A percentile compares a stretch with the other conserved stretches of the same genome.
phyloP scores from a whole-genome alignment of 2,329 filamentous ascomycete genomes.

The Apiospora sp. region DNA sequence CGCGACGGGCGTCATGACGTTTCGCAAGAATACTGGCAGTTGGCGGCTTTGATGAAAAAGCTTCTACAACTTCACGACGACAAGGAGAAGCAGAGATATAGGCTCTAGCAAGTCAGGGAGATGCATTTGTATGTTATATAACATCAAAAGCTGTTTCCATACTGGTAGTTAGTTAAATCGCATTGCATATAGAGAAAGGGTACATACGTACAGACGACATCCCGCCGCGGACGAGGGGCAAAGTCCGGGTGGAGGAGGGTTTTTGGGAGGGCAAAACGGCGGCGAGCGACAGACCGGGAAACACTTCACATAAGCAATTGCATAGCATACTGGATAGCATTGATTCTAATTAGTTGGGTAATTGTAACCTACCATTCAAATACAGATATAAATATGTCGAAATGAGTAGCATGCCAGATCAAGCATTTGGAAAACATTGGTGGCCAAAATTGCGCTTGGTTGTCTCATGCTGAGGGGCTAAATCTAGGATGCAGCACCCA shows the following conservation, averaged over 20 bases:
- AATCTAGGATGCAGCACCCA: background rate
- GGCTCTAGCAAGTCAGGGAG: no score
- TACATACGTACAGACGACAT: no score
- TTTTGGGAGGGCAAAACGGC: background rate
- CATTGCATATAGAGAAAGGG: no score
- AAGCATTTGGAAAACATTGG: background rate
- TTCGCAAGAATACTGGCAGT: no score
- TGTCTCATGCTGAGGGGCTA: no score
- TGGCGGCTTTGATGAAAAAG: background rate
- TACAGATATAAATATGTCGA: background rate
- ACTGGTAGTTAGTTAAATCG: no score
- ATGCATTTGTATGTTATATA: no score
- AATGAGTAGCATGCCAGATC: background rate
- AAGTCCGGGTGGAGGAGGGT: no score
- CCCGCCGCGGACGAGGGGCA: background rate
- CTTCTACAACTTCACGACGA: background rate
- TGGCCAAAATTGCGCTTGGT: background rate
- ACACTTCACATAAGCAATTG: background rate
- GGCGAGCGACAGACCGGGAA: no score
- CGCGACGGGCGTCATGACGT: background rate
- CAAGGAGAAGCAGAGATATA: background rate
- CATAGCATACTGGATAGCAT: background rate
- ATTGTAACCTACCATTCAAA: background rate
- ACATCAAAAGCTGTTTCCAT: no score
- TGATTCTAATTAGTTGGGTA: background rate